Evolutionary conservation across 345 rosid species (phyloP).

Genomic region (Populus euphratica): DNA sequence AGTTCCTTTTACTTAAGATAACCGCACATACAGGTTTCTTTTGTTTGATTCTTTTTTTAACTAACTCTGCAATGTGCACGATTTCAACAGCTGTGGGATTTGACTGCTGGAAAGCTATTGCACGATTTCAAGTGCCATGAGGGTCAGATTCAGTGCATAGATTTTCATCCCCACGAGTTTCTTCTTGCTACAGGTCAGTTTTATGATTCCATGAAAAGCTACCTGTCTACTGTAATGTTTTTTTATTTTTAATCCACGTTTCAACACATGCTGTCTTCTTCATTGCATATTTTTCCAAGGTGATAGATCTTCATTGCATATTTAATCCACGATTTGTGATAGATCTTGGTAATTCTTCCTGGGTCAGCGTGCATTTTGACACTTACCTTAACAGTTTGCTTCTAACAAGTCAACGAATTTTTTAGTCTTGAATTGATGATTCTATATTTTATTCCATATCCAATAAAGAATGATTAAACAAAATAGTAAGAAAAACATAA

Average conservation of each 20-base stretch:
- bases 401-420: neutral
- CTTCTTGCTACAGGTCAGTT: conserved; percentile 86
- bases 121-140: conserved; percentile 91
- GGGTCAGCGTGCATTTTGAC: neutral
- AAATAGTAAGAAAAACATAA: neutral
- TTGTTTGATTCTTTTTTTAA: neutral
- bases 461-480: neutral
- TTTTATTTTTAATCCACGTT: conserved; percentile 8
- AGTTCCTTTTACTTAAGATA: neutral
- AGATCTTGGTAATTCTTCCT: neutral
- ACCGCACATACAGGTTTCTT: neutral
- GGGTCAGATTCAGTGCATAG: conserved; percentile 93
- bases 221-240: neutral
- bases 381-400: neutral
- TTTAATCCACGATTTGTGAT: neutral
- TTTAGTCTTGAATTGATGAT: neutral
- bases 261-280: neutral
- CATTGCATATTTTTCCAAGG: neutral
- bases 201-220: conserved; percentile 2
- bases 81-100: conserved; percentile 81
- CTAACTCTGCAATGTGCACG: conserved; percentile 1
- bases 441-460: neutral
- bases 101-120: conserved; percentile 95
- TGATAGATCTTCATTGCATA: neutral
- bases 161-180: conserved; percentile 97